These are phyloP conservation scores for Umbelopsis sp. DNA, from an alignment of 371 early-diverging fungal species.

Conservation along the genomic window DNA sequence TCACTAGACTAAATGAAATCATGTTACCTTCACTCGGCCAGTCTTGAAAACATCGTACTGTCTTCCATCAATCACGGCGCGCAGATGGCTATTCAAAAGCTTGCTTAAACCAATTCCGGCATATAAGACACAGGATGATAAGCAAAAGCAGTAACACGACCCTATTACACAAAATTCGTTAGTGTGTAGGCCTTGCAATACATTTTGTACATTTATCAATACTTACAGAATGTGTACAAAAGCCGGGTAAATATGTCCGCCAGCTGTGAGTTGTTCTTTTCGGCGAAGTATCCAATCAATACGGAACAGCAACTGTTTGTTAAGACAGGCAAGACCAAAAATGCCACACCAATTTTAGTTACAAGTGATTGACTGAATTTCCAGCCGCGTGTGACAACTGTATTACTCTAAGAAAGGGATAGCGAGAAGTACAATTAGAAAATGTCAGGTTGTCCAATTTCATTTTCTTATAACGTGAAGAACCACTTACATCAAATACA, in stretches of 20 bases:
- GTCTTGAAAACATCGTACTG: conserved; percentile 10
- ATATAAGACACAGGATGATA: background rate
- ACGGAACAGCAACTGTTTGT: conserved; percentile 33
- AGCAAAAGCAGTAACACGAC: background rate
- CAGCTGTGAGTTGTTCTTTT: conserved; percentile 19
- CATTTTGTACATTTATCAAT: background rate
- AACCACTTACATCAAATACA: conserved; percentile 34
- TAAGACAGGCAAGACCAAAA: conserved; percentile 34
- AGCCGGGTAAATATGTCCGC: conserved; percentile 32
- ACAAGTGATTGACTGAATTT: conserved; percentile 28
- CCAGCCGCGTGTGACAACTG: conserved; percentile 35
- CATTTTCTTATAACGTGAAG: background rate
- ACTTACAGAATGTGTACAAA: conserved; percentile 32
- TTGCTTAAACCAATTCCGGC: background rate
- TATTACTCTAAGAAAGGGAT: conserved; percentile 31
- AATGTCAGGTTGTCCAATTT: background rate
- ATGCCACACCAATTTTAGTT: conserved; percentile 30
- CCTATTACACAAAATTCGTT: background rate
- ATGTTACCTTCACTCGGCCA: conserved; percentile 6
- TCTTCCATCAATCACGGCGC: background rate
- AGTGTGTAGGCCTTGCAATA: background rate
- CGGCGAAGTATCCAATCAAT: conserved; percentile 28
- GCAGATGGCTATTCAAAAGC: background rate
- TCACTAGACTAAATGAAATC: background rate
- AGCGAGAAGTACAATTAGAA: background rate